Conservation (phyloP, 2,329 filamentous ascomycete genomes). For the Botrytis porri region DNA sequence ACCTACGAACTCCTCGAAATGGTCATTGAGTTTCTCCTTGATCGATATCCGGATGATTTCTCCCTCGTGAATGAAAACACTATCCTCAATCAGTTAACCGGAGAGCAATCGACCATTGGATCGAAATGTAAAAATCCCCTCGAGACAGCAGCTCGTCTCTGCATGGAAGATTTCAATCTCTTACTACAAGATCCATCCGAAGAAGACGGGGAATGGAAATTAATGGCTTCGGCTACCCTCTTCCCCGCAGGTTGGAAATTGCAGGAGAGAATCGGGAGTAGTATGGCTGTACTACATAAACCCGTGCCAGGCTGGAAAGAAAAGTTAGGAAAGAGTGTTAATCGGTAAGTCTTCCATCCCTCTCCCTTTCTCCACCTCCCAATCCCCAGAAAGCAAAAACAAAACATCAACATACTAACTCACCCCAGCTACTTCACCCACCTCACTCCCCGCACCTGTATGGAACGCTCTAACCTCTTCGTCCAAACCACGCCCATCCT, state of each 20-base stretch:
- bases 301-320: slow-evolving; percentile 50
- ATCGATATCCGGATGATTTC: slow-evolving; percentile 46
- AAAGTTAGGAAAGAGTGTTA: slow-evolving; percentile 43
- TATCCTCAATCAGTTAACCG: slow-evolving; percentile 43
- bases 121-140: slow-evolving; percentile 43
- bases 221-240: slow-evolving; percentile 50
- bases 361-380: not conserved
- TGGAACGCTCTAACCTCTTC: slow-evolving; percentile 50
- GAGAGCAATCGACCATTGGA: slow-evolving; percentile 44
- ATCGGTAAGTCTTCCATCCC: slow-evolving; percentile 38
- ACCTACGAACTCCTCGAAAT: slow-evolving; percentile 48
- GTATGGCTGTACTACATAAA: slow-evolving; percentile 46
- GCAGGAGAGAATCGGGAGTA: slow-evolving; percentile 47
- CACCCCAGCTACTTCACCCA: slow-evolving; percentile 44
- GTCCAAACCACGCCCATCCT: slow-evolving; percentile 47
- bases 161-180: slow-evolving; percentile 52
- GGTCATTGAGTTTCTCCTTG: slow-evolving; percentile 45
- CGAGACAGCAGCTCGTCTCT: slow-evolving; percentile 49
- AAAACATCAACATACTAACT: slow-evolving; percentile 12
- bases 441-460: slow-evolving; percentile 43
- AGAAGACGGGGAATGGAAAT: slow-evolving; percentile 46
- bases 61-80: slow-evolving; percentile 34
- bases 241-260: slow-evolving; percentile 54
- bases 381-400: not conserved
- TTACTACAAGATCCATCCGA: slow-evolving; percentile 41